Base-by-base conservation (phyloP, 805 yeast species). In the Candida arabinofermentans region DNA sequence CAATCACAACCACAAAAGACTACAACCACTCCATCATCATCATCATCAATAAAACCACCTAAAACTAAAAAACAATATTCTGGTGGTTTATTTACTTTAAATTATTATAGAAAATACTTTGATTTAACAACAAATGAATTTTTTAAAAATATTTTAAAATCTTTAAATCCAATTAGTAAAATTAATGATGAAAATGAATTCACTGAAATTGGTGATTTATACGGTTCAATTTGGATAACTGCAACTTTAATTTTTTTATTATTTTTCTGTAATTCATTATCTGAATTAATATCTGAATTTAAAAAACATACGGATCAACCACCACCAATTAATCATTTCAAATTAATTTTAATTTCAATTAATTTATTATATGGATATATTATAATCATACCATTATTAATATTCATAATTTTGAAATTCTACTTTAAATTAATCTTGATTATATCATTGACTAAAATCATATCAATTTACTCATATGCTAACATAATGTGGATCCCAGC, bases 141-240 rank as follows among this genome's bases (percentile, higher is more conserved):
- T 46, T 57, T 75, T 35, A 51, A 47, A 14, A 77, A 85, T 43
- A 70, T 83, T 42, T 56, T 68, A 19, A 57, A 69, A 42, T 78
- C 89, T 0, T 48, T 82, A 31, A 82, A 84, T 51, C 85, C 90
- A 14, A 49, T 72, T 31, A 54, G 63, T 49, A 47, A 54, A 13
- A 56, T 61, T 8, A 34, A 51, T 12, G 68, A 61, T 26, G 70
- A 54, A 18, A n/a, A n/a, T n/a, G 63, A 47, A 50, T 68, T 50
- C 68, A 69, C 70, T 30, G 69, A 70, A 13, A 43, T 49, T 40
- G 77, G 83, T 3, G 98, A 90, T 55, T 65, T 90, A 40, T 91
- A 88, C 60, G 96, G 96, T 0, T 84, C 95, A 7, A 68, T 88
- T 16, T 90, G 98, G 98, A 80, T 90, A 34, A 85, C 91, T 10